phyloP scores from a whole-genome alignment of 768 basidiomycete genomes.

The Suillus subalutaceus region DNA sequence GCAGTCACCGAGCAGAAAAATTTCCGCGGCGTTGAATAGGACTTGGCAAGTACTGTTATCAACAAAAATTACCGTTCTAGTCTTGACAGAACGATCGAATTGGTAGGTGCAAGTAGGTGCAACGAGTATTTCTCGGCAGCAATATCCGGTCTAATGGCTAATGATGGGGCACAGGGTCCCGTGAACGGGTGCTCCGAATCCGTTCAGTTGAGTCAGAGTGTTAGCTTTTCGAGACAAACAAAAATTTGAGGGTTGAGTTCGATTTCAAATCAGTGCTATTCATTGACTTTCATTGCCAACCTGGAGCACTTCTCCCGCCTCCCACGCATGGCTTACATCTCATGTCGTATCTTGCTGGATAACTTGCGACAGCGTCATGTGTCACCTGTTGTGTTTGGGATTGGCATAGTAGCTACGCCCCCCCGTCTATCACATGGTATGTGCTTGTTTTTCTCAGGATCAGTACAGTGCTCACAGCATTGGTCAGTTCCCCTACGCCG shows the following conservation, averaged over 20 bases:
- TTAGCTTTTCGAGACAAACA: neutral
- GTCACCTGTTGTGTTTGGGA: neutral
- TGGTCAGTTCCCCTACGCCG: neutral
- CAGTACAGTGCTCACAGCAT: neutral
- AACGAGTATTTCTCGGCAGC: neutral
- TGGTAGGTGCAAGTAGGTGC: neutral
- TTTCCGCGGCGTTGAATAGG: conserved; percentile 1
- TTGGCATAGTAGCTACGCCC: neutral
- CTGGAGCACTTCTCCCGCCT: neutral
- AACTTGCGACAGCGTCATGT: neutral
- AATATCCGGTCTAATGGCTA: neutral
- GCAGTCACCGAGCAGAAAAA: neutral
- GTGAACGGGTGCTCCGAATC: neutral
- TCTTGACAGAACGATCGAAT: neutral
- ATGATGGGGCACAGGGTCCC: neutral
- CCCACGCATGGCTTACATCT: neutral
- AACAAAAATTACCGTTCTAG: neutral
- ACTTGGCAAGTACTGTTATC: neutral
- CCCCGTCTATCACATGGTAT: neutral
- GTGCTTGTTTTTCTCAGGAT: neutral
- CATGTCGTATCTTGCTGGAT: neutral
- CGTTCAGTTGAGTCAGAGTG: neutral
- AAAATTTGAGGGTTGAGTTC: neutral
- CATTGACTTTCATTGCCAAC: neutral
- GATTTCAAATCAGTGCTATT: neutral